phyloP scores from a whole-genome alignment of 805 yeast genomes.

The Kazachstania taianensis region DNA sequence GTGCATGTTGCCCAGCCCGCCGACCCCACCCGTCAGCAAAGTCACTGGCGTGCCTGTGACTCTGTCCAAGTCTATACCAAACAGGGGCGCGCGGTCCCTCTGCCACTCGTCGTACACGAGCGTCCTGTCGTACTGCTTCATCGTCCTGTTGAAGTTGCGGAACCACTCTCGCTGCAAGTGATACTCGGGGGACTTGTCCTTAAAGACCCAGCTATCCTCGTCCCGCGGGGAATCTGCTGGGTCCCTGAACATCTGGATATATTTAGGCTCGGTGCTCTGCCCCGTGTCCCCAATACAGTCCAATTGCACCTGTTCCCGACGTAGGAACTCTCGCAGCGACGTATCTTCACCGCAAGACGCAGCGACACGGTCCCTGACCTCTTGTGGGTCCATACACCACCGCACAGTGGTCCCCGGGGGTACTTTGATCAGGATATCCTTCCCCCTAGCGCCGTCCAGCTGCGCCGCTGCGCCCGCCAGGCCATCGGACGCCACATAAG shows the following conservation, averaged over 20 bases:
- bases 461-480: conserved; percentile 62
- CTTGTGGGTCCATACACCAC: conserved; percentile 72
- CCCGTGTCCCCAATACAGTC: conserved; percentile 29
- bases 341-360: not conserved
- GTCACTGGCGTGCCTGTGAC: conserved; percentile 58
- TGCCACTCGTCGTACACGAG: conserved; percentile 45
- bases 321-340: conserved; percentile 19
- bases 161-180: conserved; percentile 62
- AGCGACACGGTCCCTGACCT: conserved; percentile 28
- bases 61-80: conserved; percentile 65
- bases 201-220: conserved; percentile 78
- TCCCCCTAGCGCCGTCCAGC: conserved; percentile 78
- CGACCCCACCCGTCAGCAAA: conserved; percentile 74
- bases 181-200: conserved; percentile 63
- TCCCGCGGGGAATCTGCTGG: no score
- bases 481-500: conserved; percentile 68
- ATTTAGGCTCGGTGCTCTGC: conserved; percentile 30
- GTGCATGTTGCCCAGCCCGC: conserved; percentile 96
- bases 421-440: conserved; percentile 68
- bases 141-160: conserved; percentile 48
- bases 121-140: conserved; percentile 53
- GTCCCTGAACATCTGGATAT: conserved; percentile 53
- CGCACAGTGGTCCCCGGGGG: conserved; percentile 85
- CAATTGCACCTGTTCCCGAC: conserved; percentile 18
- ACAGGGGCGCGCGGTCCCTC: conserved; percentile 64